Evolutionary conservation across 1,284 basidiomycete species (phyloP).

Genomic region (Rhodotorula sp.): DNA sequence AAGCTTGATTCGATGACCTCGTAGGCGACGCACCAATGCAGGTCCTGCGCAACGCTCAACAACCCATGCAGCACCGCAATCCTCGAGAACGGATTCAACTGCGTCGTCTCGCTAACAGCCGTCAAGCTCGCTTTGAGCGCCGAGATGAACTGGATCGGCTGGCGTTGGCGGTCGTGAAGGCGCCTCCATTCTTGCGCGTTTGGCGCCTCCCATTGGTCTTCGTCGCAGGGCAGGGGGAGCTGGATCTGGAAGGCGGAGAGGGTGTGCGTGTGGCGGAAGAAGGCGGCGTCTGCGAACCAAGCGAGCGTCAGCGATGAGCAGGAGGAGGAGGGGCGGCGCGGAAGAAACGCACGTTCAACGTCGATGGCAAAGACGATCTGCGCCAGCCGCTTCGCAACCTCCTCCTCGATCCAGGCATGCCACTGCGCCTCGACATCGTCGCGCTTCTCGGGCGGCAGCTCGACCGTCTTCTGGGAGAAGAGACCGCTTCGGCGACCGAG

Average conservation of each 20-base stretch:
- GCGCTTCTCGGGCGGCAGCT: conserved; percentile 20
- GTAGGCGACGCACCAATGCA: conserved; percentile 38
- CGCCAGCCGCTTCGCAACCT: conserved; percentile 39
- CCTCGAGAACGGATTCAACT: conserved; percentile 41
- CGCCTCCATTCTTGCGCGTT: conserved; percentile 38
- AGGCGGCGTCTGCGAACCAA: conserved; percentile 32
- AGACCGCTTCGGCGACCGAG: conserved; percentile 33
- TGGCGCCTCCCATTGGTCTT: conserved; percentile 42
- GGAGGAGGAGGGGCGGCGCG: neutral
- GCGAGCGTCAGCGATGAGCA: neutral
- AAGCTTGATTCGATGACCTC: neutral
- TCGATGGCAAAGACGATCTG: conserved; percentile 41
- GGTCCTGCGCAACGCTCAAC: conserved; percentile 41
- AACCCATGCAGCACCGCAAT: conserved; percentile 42
- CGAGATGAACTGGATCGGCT: conserved; percentile 41
- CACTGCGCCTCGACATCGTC: conserved; percentile 38
- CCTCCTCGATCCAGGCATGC: conserved; percentile 43
- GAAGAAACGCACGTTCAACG: conserved; percentile 38
- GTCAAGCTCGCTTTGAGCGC: conserved; percentile 43
- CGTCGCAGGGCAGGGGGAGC: conserved; percentile 41
- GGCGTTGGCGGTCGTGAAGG: conserved; percentile 28
- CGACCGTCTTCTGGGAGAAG: conserved; percentile 31
- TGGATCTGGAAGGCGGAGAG: conserved; percentile 45
- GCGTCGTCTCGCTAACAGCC: conserved; percentile 31
- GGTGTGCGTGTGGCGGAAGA: conserved; percentile 43